Evolutionary conservation across 1,284 basidiomycete genomes (phyloP), one percentile per base, ranked within the genome.

Genomic region (Leccinum subrobustum): DNA sequence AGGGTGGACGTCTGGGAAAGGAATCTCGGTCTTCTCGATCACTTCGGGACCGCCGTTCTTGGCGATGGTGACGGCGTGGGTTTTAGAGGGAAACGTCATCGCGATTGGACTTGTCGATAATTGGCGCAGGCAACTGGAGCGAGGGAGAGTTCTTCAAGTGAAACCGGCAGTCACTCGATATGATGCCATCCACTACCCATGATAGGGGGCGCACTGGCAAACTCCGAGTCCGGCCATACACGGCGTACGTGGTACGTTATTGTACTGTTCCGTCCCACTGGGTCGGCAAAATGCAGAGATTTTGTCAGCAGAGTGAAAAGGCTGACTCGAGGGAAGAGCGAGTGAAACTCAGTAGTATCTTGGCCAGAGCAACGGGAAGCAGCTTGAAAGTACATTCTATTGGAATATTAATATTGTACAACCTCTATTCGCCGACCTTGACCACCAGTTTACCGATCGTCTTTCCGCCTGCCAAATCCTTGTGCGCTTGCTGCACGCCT

Each of bases 391-490:
- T 47, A 47, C 44, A 47, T 47, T 47, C 11, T 47, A 47, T 47
- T 18, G 44, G 44, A 29, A 29, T 29, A 27, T 27, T 27, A 18
- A 12, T 44, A 47, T 47, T 3, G 18, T 47, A 47, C 18, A 47
- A 12, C 11, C 2, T 47, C 18, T 20, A 47, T 20, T 47, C 44
- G 44, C 18, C 1, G 11, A 91, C 79, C 70, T 91, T 91, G 68
- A 96, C 80, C 55, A 96, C 67, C 65, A 96, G 73, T 74, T 96
- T 97, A 8, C 95, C 95, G 3, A 82, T 83, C 20, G 93, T 93
- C 71, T 85, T 87, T 52, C 94, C 87, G n/a, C 84, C 79, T 0
- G 82, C 83, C 62, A 98, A 81, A 71, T 97, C 95, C 3, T 73
- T 79, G 68, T 98, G 95, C 1, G 94, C 88, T 66, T 90, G 81